A percentile compares a stretch with the other conserved stretches of the same genome.
Evolutionary conservation across 371 early-diverging fungal species (phyloP).

Genomic region (Nematocida parisii): DNA sequence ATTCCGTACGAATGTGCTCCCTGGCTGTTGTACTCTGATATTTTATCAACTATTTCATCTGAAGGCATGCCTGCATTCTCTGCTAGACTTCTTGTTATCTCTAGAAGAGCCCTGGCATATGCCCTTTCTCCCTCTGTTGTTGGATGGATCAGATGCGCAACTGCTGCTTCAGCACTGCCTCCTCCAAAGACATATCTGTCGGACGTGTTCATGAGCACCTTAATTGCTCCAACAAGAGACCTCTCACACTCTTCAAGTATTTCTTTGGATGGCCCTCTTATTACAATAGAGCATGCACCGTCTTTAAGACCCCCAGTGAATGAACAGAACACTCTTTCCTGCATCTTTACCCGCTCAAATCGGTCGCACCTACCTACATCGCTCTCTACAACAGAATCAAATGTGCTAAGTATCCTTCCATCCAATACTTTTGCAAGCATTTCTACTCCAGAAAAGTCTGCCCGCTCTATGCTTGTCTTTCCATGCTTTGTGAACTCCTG

Average conservation of each 20-base stretch:
- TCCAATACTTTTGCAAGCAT: constrained; percentile 77
- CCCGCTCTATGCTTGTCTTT: constrained; percentile 93
- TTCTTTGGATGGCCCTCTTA: constrained; percentile 92
- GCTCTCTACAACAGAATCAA: constrained; percentile 78
- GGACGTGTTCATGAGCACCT: constrained; percentile 85
- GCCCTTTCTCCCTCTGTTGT: constrained; percentile 90
- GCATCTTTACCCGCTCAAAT: constrained; percentile 92
- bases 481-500: constrained; percentile 91
- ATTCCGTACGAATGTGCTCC: constrained; percentile 79
- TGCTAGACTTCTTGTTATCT: constrained; percentile 90
- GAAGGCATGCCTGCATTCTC: constrained; percentile 97
- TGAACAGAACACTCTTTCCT: constrained; percentile 76
- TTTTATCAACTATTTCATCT: constrained; percentile 79
- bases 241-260: constrained; percentile 98
- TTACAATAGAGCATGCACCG: constrained; percentile 87
- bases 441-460: constrained; percentile 98
- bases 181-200: constrained; percentile 89
- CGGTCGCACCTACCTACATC: constrained; percentile 86
- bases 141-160: constrained; percentile 90
- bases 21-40: constrained; percentile 83
- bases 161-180: constrained; percentile 80
- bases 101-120: constrained; percentile 88
- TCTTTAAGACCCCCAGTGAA: constrained; percentile 91
- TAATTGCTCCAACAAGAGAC: constrained; percentile 93
- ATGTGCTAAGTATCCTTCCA: constrained; percentile 93